phyloP scores from a whole-genome alignment of 2,329 filamentous ascomycete genomes.

The Cryphonectria naterciae region DNA sequence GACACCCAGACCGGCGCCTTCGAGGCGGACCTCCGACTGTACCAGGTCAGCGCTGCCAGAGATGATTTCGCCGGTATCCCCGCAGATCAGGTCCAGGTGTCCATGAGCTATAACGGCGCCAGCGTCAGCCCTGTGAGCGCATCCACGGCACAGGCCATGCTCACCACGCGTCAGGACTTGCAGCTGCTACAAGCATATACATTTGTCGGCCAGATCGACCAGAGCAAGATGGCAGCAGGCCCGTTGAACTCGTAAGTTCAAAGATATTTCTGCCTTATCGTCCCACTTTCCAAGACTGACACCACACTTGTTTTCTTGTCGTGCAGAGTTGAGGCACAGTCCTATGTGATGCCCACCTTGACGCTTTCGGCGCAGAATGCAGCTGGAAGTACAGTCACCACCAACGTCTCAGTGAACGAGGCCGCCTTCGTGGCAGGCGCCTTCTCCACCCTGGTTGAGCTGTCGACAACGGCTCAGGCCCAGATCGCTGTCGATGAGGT shows the following conservation, averaged over 20 bases:
- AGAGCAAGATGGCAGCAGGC: conserved; percentile 53
- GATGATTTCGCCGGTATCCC: conserved; percentile 57
- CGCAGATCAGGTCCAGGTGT: conserved; percentile 57
- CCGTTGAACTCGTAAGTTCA: conserved; percentile 62
- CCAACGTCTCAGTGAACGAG: conserved; percentile 70
- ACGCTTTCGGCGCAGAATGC: conserved; percentile 63
- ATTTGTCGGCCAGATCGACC: conserved; percentile 71
- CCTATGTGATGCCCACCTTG: conserved; percentile 69
- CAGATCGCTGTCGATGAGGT: conserved; percentile 54
- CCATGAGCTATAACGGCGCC: conserved; percentile 58
- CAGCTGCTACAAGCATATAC: conserved; percentile 64
- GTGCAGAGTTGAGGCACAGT: conserved; percentile 60
- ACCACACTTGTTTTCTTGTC: neutral
- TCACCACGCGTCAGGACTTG: conserved; percentile 37
- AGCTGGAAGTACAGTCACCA: conserved; percentile 57
- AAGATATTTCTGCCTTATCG: neutral
- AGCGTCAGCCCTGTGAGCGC: conserved; percentile 50
- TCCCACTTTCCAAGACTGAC: conserved; percentile 21
- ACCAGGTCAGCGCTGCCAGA: conserved; percentile 65
- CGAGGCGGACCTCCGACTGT: conserved; percentile 76
- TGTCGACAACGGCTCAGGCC: conserved; percentile 55
- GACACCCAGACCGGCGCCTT: conserved; percentile 72
- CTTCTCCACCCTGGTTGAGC: conserved; percentile 62
- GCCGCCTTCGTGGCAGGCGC: conserved; percentile 73
- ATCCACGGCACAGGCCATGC: conserved; percentile 32